Percentiles rank a stretch among this genome's conserved stretches.
Evolutionary conservation across 2,329 filamentous ascomycete species (phyloP).

Genomic region (Bipolaris gigantea): DNA sequence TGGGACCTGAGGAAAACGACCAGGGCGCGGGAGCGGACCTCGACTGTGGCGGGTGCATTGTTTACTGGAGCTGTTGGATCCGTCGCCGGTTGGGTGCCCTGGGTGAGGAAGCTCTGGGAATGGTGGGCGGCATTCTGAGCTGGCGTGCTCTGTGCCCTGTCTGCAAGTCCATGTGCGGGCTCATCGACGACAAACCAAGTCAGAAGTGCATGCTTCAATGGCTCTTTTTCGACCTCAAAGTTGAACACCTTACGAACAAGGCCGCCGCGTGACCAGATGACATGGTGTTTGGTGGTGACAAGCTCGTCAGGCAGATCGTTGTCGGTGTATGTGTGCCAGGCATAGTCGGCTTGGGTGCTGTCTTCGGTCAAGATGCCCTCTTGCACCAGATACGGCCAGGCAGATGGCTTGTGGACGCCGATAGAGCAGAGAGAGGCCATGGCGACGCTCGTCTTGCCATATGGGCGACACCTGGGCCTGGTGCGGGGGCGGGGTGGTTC

Average conservation of each 20-base stretch:
- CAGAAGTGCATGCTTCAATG: slow-evolving; percentile 81
- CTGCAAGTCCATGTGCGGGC: slow-evolving; percentile 15
- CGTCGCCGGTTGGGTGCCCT: slow-evolving; percentile 39
- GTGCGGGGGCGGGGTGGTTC: slow-evolving; percentile 10
- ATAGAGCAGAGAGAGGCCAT: slow-evolving; percentile 94
- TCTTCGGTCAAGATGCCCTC: slow-evolving; percentile 75
- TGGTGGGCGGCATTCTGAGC: slow-evolving; percentile 19
- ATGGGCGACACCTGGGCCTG: slow-evolving; percentile 29
- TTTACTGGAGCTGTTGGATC: slow-evolving; percentile 28
- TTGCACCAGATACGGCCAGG: slow-evolving; percentile 77
- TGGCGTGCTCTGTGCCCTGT: slow-evolving; percentile 8
- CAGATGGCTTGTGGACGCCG: slow-evolving; percentile 85
- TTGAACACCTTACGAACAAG: slow-evolving; percentile 83
- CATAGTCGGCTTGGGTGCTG: slow-evolving; percentile 67
- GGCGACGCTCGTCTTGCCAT: slow-evolving; percentile 30
- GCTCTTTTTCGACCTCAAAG: slow-evolving; percentile 84
- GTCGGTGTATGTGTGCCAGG: slow-evolving; percentile 68
- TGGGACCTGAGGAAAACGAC: slow-evolving; percentile 92
- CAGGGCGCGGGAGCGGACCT: slow-evolving; percentile 59
- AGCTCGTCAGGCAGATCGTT: slow-evolving; percentile 72
- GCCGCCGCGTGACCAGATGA: slow-evolving; percentile 87
- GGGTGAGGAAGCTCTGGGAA: slow-evolving; percentile 32
- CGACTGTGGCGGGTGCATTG: slow-evolving; percentile 20
- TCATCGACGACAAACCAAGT: slow-evolving; percentile 70
- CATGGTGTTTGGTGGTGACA: slow-evolving; percentile 71